Evolutionary conservation across 2,329 filamentous ascomycete species (phyloP), one percentile per base, ranked within the genome.

Genomic region (Neodidymelliopsis sp.): DNA sequence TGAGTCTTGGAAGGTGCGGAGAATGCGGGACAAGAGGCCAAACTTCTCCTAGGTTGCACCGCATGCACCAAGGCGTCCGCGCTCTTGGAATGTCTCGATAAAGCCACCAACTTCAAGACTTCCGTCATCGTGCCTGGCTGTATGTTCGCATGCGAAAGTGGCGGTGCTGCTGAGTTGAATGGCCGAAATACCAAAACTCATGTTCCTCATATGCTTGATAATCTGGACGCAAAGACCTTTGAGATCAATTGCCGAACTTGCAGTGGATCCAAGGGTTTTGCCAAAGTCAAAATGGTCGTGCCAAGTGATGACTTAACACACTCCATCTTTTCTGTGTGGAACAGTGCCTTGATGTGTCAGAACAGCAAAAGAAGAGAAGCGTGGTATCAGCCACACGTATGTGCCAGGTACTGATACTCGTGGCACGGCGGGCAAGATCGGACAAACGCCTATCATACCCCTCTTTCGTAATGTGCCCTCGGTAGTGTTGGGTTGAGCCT

Each of bases 21-120:
- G 36, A 46, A 37, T 34, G 41, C 42, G 42, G 42, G 42, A 46
- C 49, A 47, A 52, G 42, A 37, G 13, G 22, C 22, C 11, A 41
- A 18, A 22, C 8, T 7, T 19, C 13, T n/a, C 15, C 11, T 16
- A 42, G 9, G 27, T 37, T 18, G 23, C 23, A 52, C n/a, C 16
- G 20, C 48, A 38, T 20, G 22, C 25, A 45, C 48, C 30, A 46
- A 46, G 47, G 37, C 31, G 41, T 42, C 30, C 31, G 36, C 31
- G 30, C 31, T 42, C 30, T 46, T 46, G 41, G 30, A 31, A 23
- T 28, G 16, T 12, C 20, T 46, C 25, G 23, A 12, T 40, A 31
- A 33, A 45, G 35, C 35, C 35, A 23, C 15, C 36, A 20, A 23
- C 18, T 18, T 19, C 11, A 35, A 30, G 15, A 16, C n/a, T 29